Evolutionary conservation across 2,329 filamentous ascomycete species (phyloP).

Genomic region (Fusarium sulawesiense): DNA sequence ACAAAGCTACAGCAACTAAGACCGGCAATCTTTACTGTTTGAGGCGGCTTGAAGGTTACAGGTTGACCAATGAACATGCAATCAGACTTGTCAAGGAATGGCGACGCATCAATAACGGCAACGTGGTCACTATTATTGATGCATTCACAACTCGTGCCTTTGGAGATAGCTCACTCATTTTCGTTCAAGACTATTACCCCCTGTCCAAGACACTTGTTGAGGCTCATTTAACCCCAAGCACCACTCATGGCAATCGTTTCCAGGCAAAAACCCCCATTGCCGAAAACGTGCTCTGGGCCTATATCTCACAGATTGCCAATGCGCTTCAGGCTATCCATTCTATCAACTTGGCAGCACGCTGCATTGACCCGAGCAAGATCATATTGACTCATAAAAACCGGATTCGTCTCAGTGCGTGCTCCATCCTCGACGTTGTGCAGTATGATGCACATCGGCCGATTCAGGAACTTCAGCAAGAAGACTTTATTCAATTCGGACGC

Average conservation of each 20-base stretch:
- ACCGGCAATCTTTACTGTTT: conserved; percentile 91
- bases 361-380: conserved; percentile 89
- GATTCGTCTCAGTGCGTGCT: conserved; percentile 87
- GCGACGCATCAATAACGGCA: conserved; percentile 85
- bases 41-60: conserved; percentile 87
- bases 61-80: conserved; percentile 87
- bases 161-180: conserved; percentile 92
- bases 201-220: conserved; percentile 90
- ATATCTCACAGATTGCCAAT: conserved; percentile 90
- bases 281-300: conserved; percentile 88
- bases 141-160: conserved; percentile 94
- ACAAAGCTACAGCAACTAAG: conserved; percentile 90
- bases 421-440: conserved; percentile 88
- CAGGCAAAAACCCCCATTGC: conserved; percentile 62
- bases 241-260: conserved; percentile 58
- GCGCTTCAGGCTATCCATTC: conserved; percentile 88
- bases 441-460: conserved; percentile 77
- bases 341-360: conserved; percentile 82
- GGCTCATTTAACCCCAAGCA: conserved; percentile 70
- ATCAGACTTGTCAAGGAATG: conserved; percentile 89
- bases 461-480: conserved; percentile 85
- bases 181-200: conserved; percentile 94
- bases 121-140: conserved; percentile 87
- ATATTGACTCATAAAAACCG: conserved; percentile 91
- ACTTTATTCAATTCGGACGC: conserved; percentile 85